These are phyloP conservation scores for Agaricus blazei DNA, from an alignment of 768 basidiomycete genomes.

Conservation along the genomic window DNA sequence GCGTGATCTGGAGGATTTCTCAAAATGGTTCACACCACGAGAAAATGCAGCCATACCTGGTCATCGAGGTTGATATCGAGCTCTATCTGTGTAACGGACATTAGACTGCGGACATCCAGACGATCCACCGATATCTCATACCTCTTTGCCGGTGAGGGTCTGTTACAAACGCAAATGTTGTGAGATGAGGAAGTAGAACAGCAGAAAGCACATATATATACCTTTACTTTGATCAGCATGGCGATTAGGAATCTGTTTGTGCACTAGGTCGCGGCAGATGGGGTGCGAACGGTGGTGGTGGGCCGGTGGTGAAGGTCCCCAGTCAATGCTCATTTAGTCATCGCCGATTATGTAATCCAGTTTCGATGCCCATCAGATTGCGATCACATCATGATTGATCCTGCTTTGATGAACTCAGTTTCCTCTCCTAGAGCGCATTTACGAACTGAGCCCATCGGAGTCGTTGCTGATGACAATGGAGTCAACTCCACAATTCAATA, in stretches of 20 bases:
- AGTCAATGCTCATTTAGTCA: background rate
- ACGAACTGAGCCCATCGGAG: background rate
- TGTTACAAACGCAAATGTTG: constrained; percentile 22
- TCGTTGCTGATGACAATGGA: too few species aligned
- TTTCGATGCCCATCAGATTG: background rate
- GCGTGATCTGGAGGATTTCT: constrained; percentile 58
- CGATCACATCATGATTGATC: too few species aligned
- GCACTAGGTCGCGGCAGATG: background rate
- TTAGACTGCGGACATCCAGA: constrained; percentile 1
- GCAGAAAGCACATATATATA: constrained; percentile 19
- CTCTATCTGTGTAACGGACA: constrained; percentile 62
- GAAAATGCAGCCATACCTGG: constrained; percentile 46
- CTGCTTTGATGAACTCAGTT: too few species aligned
- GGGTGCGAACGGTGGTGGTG: background rate
- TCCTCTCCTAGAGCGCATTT: background rate
- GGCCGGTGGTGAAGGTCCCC: background rate
- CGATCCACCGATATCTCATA: constrained; percentile 23
- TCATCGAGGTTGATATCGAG: constrained; percentile 90
- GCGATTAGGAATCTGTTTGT: background rate
- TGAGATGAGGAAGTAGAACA: constrained; percentile 4
- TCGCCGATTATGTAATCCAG: too few species aligned
- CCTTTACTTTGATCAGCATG: constrained; percentile 94
- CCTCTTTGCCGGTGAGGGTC: constrained; percentile 98
- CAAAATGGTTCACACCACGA: background rate
- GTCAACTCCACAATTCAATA: too few species aligned